Evolutionary conservation across 2,329 filamentous ascomycete species (phyloP), one percentile per base, ranked within the genome.

Genomic region (Aspergillus calidoustus): DNA sequence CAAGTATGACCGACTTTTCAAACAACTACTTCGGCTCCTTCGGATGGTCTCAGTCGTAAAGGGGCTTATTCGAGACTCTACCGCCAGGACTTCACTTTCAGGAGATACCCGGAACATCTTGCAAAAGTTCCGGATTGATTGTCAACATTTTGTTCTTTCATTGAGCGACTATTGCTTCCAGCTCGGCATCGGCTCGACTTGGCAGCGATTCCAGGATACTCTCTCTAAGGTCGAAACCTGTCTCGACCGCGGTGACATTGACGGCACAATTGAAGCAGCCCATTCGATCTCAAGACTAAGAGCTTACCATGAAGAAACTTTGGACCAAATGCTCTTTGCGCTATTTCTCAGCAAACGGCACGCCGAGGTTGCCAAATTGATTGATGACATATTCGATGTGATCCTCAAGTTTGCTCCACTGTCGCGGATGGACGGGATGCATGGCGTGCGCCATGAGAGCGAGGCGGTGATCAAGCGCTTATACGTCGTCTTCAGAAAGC

Each of bases 1-100:
- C 58, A 92, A 92, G 68, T 98, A 97, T 71, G 95, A 98, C 74
- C 83, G 84, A 51, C 84, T 97, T 41, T 98, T 97, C 80, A 91
- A 88, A 68, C 84, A 92, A 17, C 80, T 97, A 0, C 81, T 98
- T 3, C 87, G 91, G 3, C 80, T 96, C 0, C 76, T 92, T 13
- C 87, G 95, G 38, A 89, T 97, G 86, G 81, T 92, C 4, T 93
- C 90, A 63, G 88, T 93, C 0, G 86, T 90, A 11, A 87, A 88
- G 57, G 83, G 87, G 62, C 81, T 92, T 7, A 86, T 86, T 64
- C 84, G 83, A 23, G 85, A 89, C 69, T 81, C 85, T 2, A 85
- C 75, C 7, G 65, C 66, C 9, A 72, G 75, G 48, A 62, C 59
- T 28, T 76, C 74, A 7, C 66, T 75, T 8, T 73, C 72, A 7